Base-by-base conservation (phyloP, 768 basidiomycete species). In the Lactarius deliciosus region DNA sequence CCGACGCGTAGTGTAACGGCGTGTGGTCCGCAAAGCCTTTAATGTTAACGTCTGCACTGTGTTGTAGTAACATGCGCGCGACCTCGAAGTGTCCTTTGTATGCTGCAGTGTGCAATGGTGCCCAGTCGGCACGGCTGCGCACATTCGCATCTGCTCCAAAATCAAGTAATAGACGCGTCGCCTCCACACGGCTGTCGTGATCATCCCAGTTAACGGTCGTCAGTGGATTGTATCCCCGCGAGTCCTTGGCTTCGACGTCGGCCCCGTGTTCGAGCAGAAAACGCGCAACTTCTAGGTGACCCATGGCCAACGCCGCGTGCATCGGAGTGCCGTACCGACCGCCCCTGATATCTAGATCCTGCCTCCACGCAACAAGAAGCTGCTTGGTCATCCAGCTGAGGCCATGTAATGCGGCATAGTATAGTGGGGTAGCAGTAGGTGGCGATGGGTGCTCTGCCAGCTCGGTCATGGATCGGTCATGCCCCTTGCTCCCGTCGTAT, bases 341-440 rank as follows among this genome's bases (percentile, higher is more conserved):
- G 16, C 47, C 47, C 2, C 20, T 4, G 13, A 15, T 15, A 15
- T 61, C 45, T 11, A 61, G 22, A 28, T 61, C n/a, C 32, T 34
- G 11, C 11, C 6, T 13, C 18, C 22, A 22, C 10, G 13, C 0
- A 30, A 2, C 25, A 25, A 53, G 15, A n/a, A 61, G 60, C 3
- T 28, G 32, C n/a, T 61, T 47, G 53, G 50, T 34, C 1, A 15
- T 3, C 5, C 2, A 34, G 18, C 1, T 16, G 36, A 61, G 45
- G 13, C 60, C 60, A 22, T 34, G 50, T 15, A 53, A 18, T 22
- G 47, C 47, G 20, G 60, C 60, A 53, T 50, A 61, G 22, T 54
- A 53, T 34, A 61, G 36, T 8, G 60, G 60, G 2, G 25, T 47
- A 10, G 13, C 36, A 0, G 11, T 38, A 22, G 57, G 11, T 18